Evolutionary conservation across 768 basidiomycete species (phyloP).

Genomic region (Lactarius sanguifluus): DNA sequence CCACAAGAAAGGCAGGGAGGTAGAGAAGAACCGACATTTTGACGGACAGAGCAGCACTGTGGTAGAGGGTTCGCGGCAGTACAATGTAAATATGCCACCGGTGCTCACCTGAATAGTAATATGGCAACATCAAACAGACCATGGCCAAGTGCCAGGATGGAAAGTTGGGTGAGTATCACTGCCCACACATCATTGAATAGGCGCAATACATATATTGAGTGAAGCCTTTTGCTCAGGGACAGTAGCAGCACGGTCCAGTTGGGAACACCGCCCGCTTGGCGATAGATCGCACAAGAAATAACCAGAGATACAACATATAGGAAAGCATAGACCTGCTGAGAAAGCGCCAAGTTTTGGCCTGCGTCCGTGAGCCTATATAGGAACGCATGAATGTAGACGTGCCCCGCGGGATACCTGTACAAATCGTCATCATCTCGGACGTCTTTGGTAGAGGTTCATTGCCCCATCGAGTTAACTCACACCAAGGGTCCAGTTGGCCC

Average conservation of each 20-base stretch:
- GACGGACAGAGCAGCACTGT: slow-evolving; percentile 78
- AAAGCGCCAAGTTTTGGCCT: slow-evolving; percentile 58
- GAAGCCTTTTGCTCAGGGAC: slow-evolving; percentile 87
- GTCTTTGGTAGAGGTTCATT: neutral
- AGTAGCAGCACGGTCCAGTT: slow-evolving; percentile 75
- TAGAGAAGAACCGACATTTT: slow-evolving; percentile 96
- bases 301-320: slow-evolving; percentile 70
- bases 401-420: slow-evolving; percentile 90
- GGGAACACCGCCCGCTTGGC: slow-evolving; percentile 54
- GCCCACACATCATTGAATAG: slow-evolving; percentile 97
- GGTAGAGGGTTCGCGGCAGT: slow-evolving; percentile 23
- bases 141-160: slow-evolving; percentile 63
- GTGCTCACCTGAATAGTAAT: slow-evolving; percentile 68
- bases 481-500: slow-evolving; percentile 94
- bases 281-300: slow-evolving; percentile 69
- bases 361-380: slow-evolving; percentile 63
- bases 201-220: slow-evolving; percentile 89
- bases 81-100: neutral
- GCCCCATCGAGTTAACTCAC: slow-evolving; percentile 46
- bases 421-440: slow-evolving; percentile 1
- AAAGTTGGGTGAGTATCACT: slow-evolving; percentile 59
- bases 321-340: slow-evolving; percentile 75
- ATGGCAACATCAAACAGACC: slow-evolving; percentile 62
- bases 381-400: slow-evolving; percentile 76
- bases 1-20: slow-evolving; percentile 81